Percentiles rank a stretch among this genome's conserved stretches.
Evolutionary conservation across 1,284 basidiomycete genomes (phyloP).

Genomic region (Moesziomyces globuligerus): DNA sequence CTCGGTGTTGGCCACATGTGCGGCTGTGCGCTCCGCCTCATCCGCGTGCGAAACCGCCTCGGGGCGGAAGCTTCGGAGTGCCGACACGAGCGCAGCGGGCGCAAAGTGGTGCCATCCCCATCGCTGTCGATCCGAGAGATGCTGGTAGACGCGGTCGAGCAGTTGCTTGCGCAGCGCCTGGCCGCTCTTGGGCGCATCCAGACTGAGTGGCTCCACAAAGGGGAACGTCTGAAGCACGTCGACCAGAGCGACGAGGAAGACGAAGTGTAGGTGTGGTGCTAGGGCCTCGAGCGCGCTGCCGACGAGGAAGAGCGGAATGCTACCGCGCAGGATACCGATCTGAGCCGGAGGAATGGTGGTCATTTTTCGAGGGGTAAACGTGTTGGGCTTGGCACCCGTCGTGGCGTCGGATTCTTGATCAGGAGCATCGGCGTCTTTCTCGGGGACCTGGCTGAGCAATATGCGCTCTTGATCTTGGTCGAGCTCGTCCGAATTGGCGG

Average conservation of each 20-base stretch:
- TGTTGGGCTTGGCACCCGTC: slow-evolving; percentile 22
- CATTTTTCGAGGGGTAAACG: slow-evolving; percentile 22
- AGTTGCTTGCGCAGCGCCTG: slow-evolving; percentile 46
- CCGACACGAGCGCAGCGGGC: slow-evolving; percentile 31
- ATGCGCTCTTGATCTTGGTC: slow-evolving; percentile 25
- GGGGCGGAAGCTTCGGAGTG: slow-evolving; percentile 22
- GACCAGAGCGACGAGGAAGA: slow-evolving; percentile 46
- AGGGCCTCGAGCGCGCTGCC: slow-evolving; percentile 43
- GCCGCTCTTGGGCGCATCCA: slow-evolving; percentile 34
- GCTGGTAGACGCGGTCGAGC: slow-evolving; percentile 39
- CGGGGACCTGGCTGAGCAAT: slow-evolving; percentile 38
- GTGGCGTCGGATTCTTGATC: slow-evolving; percentile 16
- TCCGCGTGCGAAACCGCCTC: slow-evolving; percentile 20
- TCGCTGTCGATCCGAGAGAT: slow-evolving; percentile 30
- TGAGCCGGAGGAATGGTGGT: slow-evolving; percentile 49
- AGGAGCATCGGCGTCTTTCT: slow-evolving; percentile 32
- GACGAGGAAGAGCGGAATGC: slow-evolving; percentile 55
- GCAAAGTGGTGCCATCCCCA: slow-evolving; percentile 32
- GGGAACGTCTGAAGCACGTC: slow-evolving; percentile 54
- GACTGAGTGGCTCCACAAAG: slow-evolving; percentile 45
- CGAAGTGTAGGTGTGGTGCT: slow-evolving; percentile 49
- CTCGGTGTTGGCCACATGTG: slow-evolving; percentile 28
- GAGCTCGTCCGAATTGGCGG: slow-evolving; percentile 2
- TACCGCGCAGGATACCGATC: slow-evolving; percentile 50
- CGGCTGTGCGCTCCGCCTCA: slow-evolving; percentile 24